Conservation (phyloP, 495 filamentous ascomycete species). For the Tuber borchii region DNA sequence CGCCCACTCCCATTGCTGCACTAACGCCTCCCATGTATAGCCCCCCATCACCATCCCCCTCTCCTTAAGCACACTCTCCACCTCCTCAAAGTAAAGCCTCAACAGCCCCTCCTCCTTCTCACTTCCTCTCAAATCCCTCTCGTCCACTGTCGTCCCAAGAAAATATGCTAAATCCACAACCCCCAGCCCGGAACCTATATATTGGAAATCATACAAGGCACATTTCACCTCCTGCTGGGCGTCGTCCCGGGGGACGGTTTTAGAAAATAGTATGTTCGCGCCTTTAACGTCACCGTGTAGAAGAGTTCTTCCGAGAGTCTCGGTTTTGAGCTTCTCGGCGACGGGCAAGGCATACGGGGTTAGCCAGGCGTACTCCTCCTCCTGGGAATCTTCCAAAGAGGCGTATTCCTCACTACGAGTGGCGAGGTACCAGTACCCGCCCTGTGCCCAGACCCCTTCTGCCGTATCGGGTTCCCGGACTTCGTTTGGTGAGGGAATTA, state of each 20-base stretch:
- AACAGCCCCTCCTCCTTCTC: conserved; percentile 45
- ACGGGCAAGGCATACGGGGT: conserved; percentile 31
- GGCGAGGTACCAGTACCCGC: conserved; percentile 49
- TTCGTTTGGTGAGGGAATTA: conserved; percentile 43
- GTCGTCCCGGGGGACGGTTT: not conserved
- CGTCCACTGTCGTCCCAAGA: conserved; percentile 35
- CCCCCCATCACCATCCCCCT: conserved; percentile 7
- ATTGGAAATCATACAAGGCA: conserved; percentile 50
- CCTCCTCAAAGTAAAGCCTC: conserved; percentile 40
- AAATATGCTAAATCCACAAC: conserved; percentile 49
- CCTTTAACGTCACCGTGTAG: conserved; percentile 50
- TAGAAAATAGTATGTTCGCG: conserved; percentile 41
- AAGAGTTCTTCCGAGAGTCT: conserved; percentile 42
- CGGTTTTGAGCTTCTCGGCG: conserved; percentile 40
- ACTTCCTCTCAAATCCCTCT: conserved; percentile 32
- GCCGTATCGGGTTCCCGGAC: conserved; percentile 30
- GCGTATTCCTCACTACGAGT: conserved; percentile 45
- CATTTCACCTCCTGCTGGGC: conserved; percentile 32
- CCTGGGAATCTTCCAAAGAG: conserved; percentile 25
- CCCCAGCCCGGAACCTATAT: conserved; percentile 46
- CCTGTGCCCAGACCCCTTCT: conserved; percentile 45
- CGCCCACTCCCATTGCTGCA: conserved; percentile 47
- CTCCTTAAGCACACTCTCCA: conserved; percentile 22
- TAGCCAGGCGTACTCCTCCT: conserved; percentile 42
- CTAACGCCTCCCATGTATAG: conserved; percentile 45